Evolutionary conservation across 179 eudicot species (phyloP).

Genomic region (Carnegiea gigantea): DNA sequence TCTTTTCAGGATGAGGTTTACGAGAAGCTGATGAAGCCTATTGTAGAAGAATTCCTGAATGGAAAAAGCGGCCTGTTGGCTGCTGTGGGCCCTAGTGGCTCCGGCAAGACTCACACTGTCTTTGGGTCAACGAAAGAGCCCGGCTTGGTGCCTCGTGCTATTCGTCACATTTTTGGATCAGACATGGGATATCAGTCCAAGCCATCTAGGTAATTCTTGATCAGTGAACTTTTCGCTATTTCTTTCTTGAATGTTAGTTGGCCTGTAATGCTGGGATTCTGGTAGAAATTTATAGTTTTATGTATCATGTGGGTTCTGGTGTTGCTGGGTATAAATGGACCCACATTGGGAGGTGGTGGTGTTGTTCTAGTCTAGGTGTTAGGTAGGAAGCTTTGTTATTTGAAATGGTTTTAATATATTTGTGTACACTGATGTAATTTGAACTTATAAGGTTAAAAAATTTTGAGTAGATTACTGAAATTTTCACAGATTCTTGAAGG

Average conservation of each 20-base stretch:
- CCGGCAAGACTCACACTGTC: conserved; percentile 89
- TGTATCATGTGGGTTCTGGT: not conserved
- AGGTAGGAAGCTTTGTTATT: not conserved
- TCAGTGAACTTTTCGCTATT: not conserved
- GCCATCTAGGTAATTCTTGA: conserved; percentile 35
- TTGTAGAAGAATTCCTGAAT: conserved; percentile 64
- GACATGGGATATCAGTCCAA: conserved; percentile 15
- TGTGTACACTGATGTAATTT: not conserved
- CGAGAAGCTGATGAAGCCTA: conserved; percentile 60
- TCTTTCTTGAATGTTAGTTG: not conserved
- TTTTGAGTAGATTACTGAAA: not conserved
- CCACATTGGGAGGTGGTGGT: not conserved
- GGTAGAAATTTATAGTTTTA: not conserved
- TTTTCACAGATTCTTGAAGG: not conserved
- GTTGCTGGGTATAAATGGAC: not conserved
- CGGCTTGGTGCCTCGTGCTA: conserved; percentile 81
- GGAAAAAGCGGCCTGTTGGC: conserved; percentile 82
- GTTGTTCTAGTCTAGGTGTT: not conserved
- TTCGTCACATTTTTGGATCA: conserved; percentile 49
- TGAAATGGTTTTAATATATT: too few relatives aligned
- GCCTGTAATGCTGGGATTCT: not conserved
- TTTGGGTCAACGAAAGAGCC: conserved; percentile 79
- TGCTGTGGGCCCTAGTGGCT: conserved; percentile 92
- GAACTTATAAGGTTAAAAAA: not conserved
- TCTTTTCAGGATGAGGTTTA: conserved; percentile 61